Percentiles rank a stretch among this genome's conserved stretches.
Evolutionary conservation across 352 stramenopile species (phyloP).

Genomic region (Globisporangium spinosum): DNA sequence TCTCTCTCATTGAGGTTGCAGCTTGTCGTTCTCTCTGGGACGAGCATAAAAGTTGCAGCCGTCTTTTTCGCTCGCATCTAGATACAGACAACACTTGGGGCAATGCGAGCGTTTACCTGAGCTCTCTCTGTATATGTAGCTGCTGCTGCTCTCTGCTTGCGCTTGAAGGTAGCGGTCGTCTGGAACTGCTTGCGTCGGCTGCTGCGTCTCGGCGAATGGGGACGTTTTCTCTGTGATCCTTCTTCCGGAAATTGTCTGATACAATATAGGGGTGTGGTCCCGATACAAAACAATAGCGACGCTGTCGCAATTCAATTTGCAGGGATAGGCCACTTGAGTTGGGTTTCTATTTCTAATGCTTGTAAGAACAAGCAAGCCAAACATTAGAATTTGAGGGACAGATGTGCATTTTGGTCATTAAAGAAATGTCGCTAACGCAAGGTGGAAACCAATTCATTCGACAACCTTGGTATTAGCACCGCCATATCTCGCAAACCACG

Average conservation of each 20-base stretch:
- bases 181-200: background rate
- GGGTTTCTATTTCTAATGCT: no score
- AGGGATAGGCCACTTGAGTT: no score
- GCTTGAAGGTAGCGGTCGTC: background rate
- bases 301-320: background rate
- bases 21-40: background rate
- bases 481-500: background rate
- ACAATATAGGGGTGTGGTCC: no score
- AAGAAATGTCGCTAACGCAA: no score
- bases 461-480: background rate
- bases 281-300: no score
- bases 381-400: no score
- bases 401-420: no score
- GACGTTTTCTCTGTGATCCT: conserved; percentile 10
- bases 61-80: background rate
- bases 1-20: conserved; percentile 15
- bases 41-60: background rate
- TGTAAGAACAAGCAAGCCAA: no score
- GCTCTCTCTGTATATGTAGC: no score
- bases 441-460: background rate
- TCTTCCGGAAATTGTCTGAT: background rate
- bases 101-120: background rate
- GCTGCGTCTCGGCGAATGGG: conserved; percentile 14
- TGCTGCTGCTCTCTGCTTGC: background rate
- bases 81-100: background rate